Conservation (phyloP, 257 asterid genomes). For the Nicotiana tomentosiformis region DNA sequence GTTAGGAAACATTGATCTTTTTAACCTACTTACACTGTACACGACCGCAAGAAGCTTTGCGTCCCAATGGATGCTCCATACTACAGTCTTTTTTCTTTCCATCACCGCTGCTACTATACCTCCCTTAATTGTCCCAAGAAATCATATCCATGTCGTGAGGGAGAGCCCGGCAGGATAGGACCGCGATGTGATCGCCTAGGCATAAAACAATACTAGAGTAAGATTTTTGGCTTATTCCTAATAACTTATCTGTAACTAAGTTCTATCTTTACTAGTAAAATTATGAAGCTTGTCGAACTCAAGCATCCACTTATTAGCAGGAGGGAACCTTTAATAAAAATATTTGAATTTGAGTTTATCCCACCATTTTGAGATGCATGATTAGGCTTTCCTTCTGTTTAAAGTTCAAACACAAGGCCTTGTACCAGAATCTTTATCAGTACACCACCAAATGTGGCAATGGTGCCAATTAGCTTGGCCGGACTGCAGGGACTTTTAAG, state of each 20-base stretch:
- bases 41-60: conserved; percentile 58
- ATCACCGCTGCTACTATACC: conserved; percentile 50
- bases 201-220: neutral
- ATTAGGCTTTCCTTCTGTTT: conserved; percentile 35
- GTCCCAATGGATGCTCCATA: conserved; percentile 72
- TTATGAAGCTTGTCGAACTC: conserved; percentile 77
- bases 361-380: conserved; percentile 35
- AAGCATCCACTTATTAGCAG: conserved; percentile 21
- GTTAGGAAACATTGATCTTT: too few species aligned
- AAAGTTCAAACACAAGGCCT: conserved; percentile 9
- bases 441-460: conserved; percentile 63
- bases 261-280: conserved; percentile 49
- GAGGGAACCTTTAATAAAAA: too few species aligned
- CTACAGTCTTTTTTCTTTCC: conserved; percentile 51
- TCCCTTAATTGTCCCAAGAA: conserved; percentile 64
- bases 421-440: conserved; percentile 62
- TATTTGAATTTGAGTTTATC: neutral
- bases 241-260: neutral
- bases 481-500: conserved; percentile 58
- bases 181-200: conserved; percentile 51
- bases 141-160: conserved; percentile 84
- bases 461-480: conserved; percentile 73
- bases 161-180: conserved; percentile 22
- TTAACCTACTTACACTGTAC: conserved; percentile 54
- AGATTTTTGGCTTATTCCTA: neutral